Base-by-base conservation (phyloP, 2,329 filamentous ascomycete species). In the Botryotinia narcissicola region DNA sequence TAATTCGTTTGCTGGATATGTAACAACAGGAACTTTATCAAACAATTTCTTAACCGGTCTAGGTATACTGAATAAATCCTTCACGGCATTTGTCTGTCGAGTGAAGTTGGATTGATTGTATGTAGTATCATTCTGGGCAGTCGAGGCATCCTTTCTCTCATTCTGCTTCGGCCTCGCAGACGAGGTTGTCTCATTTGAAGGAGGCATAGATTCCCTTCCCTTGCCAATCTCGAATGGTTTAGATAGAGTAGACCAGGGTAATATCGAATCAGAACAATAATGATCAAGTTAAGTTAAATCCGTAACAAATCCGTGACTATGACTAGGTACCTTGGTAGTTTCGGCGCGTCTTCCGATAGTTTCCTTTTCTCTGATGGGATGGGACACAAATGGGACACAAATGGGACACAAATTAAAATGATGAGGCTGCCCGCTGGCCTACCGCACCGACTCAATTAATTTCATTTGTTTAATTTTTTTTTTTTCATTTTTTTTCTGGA, bases 21-120 rank as follows among this genome's bases (percentile, higher is more conserved):
- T 92, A 74, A 87, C 82, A 70, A 98, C 87, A 40, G 96, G 96
- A 79, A 97, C 96, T 75, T 83, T 85, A 82, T 95, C 91, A 85
- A 98, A 99, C 74, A 98, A 86, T 70, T 87, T 87, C 82, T 93
- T 94, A 78, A 98, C 86, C 29, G 93, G 92, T 18, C 87, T 83
- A 12, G 96, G 95, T 72, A 94, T 79, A 14, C 78, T 78, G 75
- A 81, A 81, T 66, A 80, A 75, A 59, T 79, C 73, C 59, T 66
- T 73, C 46, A 79, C 71, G 42, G 71, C 74, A 20, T 66, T 75
- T 35, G 75, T 75, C 60, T 75, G 74, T 63, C 73, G 68, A 16
- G 75, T 76, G 44, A 76, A 72, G 8, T 78, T 73, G 60, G 70
- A 71, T 69, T 73, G 72, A 22, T 72, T 68, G 46, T 72, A 72